These are phyloP conservation scores for Gonapodya sp. DNA, from an alignment of 192 early-diverging fungal genomes.

Conservation along the genomic window DNA sequence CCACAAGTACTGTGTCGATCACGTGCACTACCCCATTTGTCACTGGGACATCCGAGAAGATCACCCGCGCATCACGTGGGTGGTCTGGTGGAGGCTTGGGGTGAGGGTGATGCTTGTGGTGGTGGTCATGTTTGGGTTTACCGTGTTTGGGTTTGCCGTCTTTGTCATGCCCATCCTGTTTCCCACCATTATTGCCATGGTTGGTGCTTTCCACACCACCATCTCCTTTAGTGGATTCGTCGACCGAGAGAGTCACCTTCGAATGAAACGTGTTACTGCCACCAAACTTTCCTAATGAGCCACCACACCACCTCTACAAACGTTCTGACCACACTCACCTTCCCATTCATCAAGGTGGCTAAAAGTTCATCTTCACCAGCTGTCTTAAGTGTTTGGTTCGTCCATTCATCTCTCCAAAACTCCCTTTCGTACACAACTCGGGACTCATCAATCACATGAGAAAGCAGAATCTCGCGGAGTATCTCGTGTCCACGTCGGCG, in stretches of 20 bases:
- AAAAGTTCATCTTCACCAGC: not conserved
- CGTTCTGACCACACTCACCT: not conserved
- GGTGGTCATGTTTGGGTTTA: not conserved
- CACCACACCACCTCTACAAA: not conserved
- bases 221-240: not conserved
- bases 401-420: not conserved
- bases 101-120: not conserved
- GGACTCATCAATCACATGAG: not conserved
- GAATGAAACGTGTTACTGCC: no score
- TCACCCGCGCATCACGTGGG: not conserved
- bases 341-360: not conserved
- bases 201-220: not conserved
- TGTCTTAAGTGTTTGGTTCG: not conserved
- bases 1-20: not conserved
- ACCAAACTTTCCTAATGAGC: not conserved
- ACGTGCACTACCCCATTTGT: slow-evolving; percentile 8
- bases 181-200: not conserved
- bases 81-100: no score
- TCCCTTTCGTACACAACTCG: not conserved
- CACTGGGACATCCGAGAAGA: slow-evolving; percentile 7
- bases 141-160: not conserved
- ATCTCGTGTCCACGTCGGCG: not conserved
- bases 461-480: not conserved
- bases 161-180: not conserved
- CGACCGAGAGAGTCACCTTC: not conserved